These are phyloP conservation scores for Tricharina praecox DNA, from an alignment of 495 filamentous ascomycete species.

Conservation along the genomic window DNA sequence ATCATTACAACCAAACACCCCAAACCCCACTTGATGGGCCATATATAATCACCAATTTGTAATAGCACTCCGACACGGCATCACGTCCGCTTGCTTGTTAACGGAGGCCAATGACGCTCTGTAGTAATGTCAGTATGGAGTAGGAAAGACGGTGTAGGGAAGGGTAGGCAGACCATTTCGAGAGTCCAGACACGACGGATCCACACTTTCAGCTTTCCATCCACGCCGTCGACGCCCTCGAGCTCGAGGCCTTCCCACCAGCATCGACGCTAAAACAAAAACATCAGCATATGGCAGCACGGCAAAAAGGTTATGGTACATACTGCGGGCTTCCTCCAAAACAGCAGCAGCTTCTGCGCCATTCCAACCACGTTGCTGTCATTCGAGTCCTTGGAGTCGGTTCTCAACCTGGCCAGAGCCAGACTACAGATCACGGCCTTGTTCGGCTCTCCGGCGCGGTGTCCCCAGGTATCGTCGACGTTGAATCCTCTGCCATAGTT, in stretches of 20 bases:
- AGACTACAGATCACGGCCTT: slow-evolving; percentile 97
- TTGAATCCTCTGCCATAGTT: slow-evolving; percentile 62
- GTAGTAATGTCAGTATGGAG: no score
- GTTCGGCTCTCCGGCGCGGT: slow-evolving; percentile 86
- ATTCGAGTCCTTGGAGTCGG: slow-evolving; percentile 60
- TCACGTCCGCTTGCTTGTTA: no score
- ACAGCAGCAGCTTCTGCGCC: slow-evolving; percentile 94
- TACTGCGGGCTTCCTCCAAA: slow-evolving; percentile 88
- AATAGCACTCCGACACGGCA: no score
- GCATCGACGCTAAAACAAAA: slow-evolving; percentile 49
- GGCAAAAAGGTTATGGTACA: neutral
- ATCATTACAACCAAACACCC: no score
- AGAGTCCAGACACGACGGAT: slow-evolving; percentile 95
- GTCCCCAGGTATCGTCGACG: slow-evolving; percentile 85
- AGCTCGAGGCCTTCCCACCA: slow-evolving; percentile 99
- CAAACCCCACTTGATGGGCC: no score
- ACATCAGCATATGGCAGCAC: slow-evolving; percentile 1
- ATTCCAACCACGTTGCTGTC: slow-evolving; percentile 79
- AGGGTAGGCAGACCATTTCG: slow-evolving; percentile 91
- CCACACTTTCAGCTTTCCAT: slow-evolving; percentile 92
- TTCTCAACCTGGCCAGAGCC: slow-evolving; percentile 78
- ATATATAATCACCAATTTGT: no score
- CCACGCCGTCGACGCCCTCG: slow-evolving; percentile 70
- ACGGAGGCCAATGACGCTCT: no score
- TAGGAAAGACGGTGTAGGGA: no score